phyloP scores from a whole-genome alignment of 192 early-diverging fungal species.

The Chytriomyces sp. region DNA sequence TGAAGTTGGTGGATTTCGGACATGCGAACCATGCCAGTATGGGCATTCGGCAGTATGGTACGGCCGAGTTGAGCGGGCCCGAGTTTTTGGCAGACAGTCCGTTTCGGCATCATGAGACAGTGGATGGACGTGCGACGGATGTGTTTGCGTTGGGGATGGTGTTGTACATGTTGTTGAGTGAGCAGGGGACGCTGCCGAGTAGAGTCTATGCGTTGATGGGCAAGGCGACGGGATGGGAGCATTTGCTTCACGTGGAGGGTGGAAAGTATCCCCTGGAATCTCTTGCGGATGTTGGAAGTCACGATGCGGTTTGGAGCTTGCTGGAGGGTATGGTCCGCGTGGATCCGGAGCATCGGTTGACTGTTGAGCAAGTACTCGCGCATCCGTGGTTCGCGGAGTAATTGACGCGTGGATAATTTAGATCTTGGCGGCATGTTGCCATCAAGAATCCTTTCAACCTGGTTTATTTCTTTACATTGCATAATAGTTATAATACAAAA shows the following conservation, averaged over 20 bases:
- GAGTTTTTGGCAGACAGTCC: constrained; percentile 18
- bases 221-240: neutral
- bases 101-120: neutral
- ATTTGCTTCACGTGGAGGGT: neutral
- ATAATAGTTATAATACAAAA: no score
- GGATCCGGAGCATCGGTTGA: constrained; percentile 8
- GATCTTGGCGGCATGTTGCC: no score
- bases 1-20: constrained; percentile 24
- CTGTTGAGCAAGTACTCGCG: constrained; percentile 18
- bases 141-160: constrained; percentile 35
- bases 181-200: constrained; percentile 7
- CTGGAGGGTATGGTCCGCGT: constrained; percentile 13
- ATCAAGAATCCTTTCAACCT: no score
- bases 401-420: no score
- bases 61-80: constrained; percentile 10
- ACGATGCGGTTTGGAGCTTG: neutral
- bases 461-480: no score
- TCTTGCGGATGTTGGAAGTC: neutral
- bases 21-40: constrained; percentile 12
- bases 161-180: constrained; percentile 19
- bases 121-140: constrained; percentile 28
- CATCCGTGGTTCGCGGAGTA: constrained; percentile 5
- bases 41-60: constrained; percentile 24
- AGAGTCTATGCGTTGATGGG: neutral
- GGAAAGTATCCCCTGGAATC: neutral